phyloP scores from a whole-genome alignment of 768 basidiomycete species.

The Punctularia strigosozonata region DNA sequence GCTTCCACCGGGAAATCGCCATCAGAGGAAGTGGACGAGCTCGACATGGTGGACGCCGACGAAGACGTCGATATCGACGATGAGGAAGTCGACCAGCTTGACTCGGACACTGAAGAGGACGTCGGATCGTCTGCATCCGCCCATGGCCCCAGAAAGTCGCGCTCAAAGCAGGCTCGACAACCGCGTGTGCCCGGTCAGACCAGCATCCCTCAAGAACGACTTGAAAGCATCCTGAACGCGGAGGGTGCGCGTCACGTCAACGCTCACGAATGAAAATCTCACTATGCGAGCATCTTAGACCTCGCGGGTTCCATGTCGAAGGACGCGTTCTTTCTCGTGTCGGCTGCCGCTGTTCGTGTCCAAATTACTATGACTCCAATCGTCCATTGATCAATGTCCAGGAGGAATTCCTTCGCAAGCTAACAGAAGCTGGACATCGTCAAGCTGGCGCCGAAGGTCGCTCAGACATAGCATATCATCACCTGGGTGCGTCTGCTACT shows the following conservation, averaged over 20 bases:
- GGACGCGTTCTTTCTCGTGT: slow-evolving; percentile 63
- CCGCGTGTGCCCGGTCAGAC: slow-evolving; percentile 54
- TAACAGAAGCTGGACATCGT: slow-evolving; percentile 57
- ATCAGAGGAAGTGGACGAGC: no score
- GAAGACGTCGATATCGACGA: slow-evolving; percentile 28
- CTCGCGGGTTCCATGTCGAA: no score
- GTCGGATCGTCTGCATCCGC: slow-evolving; percentile 10
- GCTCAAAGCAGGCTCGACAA: slow-evolving; percentile 14
- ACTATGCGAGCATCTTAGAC: slow-evolving; percentile 4
- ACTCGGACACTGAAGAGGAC: slow-evolving; percentile 37
- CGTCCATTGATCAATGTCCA: slow-evolving; percentile 17
- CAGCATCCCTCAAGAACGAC: slow-evolving; percentile 47
- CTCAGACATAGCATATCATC: slow-evolving; percentile 50
- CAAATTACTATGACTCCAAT: slow-evolving; percentile 8
- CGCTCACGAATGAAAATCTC: slow-evolving; percentile 7
- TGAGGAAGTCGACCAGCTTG: slow-evolving; percentile 57
- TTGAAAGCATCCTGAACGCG: slow-evolving; percentile 72
- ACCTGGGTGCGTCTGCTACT: slow-evolving; percentile 49
- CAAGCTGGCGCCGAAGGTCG: slow-evolving; percentile 51
- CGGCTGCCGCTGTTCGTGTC: slow-evolving; percentile 57
- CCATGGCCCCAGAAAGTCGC: slow-evolving; percentile 13
- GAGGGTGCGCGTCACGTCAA: slow-evolving; percentile 41
- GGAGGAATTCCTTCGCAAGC: slow-evolving; percentile 80
- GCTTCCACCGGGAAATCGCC: no score
- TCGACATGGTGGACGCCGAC: slow-evolving; percentile 7